Percentiles rank a stretch among this genome's conserved stretches.
phyloP scores from a whole-genome alignment of 352 stramenopile genomes.

The Globisporangium sylvaticum region DNA sequence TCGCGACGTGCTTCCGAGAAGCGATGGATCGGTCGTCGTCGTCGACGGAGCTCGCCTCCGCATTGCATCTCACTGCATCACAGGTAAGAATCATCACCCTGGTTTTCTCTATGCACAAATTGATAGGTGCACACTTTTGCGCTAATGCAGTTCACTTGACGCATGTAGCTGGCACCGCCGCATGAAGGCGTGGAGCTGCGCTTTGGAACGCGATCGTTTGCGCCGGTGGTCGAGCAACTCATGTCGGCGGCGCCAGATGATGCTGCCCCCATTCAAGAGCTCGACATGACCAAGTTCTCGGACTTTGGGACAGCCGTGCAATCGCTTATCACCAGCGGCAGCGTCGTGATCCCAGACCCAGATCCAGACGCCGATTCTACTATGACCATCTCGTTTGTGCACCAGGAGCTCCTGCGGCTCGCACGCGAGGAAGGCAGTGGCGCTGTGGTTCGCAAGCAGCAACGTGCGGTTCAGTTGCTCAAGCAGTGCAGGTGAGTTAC shows the following conservation, averaged over 20 bases:
- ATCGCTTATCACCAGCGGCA: slow-evolving; percentile 34
- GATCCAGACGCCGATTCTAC: not conserved
- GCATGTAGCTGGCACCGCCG: slow-evolving; percentile 51
- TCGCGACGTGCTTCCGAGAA: slow-evolving; percentile 40
- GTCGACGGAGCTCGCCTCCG: slow-evolving; percentile 34
- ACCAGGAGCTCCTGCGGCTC: slow-evolving; percentile 52
- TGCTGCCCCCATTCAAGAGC: slow-evolving; percentile 16
- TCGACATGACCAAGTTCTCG: slow-evolving; percentile 21
- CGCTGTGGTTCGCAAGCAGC: slow-evolving; percentile 55
- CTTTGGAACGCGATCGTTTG: slow-evolving; percentile 64
- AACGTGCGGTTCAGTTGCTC: slow-evolving; percentile 51
- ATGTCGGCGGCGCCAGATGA: slow-evolving; percentile 27
- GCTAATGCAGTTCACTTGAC: not conserved
- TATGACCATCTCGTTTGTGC: slow-evolving; percentile 45
- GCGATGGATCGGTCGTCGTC: slow-evolving; percentile 30
- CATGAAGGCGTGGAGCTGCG: slow-evolving; percentile 73
- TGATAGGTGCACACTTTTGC: not conserved
- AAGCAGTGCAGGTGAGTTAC: slow-evolving; percentile 40
- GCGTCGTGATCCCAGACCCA: slow-evolving; percentile 20
- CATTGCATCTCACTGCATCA: slow-evolving; percentile 66
- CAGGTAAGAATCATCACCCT: slow-evolving; percentile 20
- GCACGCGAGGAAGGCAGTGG: slow-evolving; percentile 54
- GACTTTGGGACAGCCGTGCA: slow-evolving; percentile 56
- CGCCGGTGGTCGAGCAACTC: slow-evolving; percentile 47
- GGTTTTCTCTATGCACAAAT: not conserved